Conservation (phyloP, 73 alveolate genomes). For the Paramecium octaurelia region DNA sequence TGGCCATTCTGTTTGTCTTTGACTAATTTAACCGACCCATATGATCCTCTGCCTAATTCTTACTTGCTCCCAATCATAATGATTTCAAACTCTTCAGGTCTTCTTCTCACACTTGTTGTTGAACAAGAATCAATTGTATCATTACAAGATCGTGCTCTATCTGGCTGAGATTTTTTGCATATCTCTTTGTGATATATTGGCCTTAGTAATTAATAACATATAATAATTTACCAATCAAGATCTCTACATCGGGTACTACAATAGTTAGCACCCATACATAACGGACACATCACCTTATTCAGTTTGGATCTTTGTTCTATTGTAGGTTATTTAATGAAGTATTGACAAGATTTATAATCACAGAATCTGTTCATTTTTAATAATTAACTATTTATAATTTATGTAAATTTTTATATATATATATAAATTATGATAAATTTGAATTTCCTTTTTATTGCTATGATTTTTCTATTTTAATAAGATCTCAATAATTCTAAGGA, state of each 20-base stretch:
- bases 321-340: background rate
- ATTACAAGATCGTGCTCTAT: slow-evolving; percentile 36
- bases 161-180: background rate
- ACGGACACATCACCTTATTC: slow-evolving; percentile 1
- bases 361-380: slow-evolving; percentile 18
- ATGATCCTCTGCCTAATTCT: slow-evolving; percentile 59
- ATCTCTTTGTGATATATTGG: background rate
- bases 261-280: slow-evolving; percentile 25
- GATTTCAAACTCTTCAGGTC: slow-evolving; percentile 19
- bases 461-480: background rate
- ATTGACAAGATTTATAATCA: slow-evolving; percentile 32
- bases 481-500: too few species aligned
- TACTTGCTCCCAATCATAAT: background rate
- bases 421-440: background rate
- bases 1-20: slow-evolving; percentile 32
- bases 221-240: background rate
- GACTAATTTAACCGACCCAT: slow-evolving; percentile 51
- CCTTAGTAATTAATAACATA: background rate
- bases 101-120: background rate
- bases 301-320: background rate
- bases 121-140: slow-evolving; percentile 22
- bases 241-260: slow-evolving; percentile 26
- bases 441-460: background rate
- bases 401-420: background rate
- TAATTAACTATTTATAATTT: background rate